Evolutionary conservation across 2,329 filamentous ascomycete genomes (phyloP).

Genomic region (Delphinella strobiligena): DNA sequence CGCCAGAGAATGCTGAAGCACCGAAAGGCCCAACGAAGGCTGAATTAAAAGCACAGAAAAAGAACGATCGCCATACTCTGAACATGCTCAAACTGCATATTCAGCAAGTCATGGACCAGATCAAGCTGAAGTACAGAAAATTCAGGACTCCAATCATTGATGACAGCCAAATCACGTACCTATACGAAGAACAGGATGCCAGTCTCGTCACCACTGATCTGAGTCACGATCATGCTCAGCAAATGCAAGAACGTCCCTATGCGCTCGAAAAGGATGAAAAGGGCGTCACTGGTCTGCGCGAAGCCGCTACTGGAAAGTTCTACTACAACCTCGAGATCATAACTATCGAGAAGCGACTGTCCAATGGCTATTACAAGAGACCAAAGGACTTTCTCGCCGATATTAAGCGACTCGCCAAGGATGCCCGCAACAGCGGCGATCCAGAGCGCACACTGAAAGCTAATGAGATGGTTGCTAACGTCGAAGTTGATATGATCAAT

Average conservation of each 20-base stretch:
- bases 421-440: constrained; percentile 73
- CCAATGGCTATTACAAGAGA: constrained; percentile 90
- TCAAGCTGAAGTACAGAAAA: constrained; percentile 78
- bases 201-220: constrained; percentile 49
- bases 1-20: constrained; percentile 45
- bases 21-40: constrained; percentile 54
- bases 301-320: constrained; percentile 67
- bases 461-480: constrained; percentile 83
- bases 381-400: constrained; percentile 83
- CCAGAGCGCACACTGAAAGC: constrained; percentile 72
- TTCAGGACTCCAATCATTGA: constrained; percentile 74
- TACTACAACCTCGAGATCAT: constrained; percentile 91
- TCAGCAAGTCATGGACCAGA: constrained; percentile 94
- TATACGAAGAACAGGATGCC: constrained; percentile 74
- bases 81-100: constrained; percentile 81
- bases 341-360: constrained; percentile 89
- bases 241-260: constrained; percentile 56
- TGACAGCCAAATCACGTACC: constrained; percentile 60
- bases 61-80: constrained; percentile 68
- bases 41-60: constrained; percentile 67
- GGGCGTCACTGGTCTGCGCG: constrained; percentile 62
- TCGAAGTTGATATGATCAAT: constrained; percentile 79
- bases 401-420: constrained; percentile 71
- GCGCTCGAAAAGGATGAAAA: constrained; percentile 70
- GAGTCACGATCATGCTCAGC: constrained; percentile 39